A percentile compares a stretch with the other conserved stretches of the same genome.
phyloP scores from a whole-genome alignment of 1,139 yeast genomes.

The Entelexis sorbosivorans region DNA sequence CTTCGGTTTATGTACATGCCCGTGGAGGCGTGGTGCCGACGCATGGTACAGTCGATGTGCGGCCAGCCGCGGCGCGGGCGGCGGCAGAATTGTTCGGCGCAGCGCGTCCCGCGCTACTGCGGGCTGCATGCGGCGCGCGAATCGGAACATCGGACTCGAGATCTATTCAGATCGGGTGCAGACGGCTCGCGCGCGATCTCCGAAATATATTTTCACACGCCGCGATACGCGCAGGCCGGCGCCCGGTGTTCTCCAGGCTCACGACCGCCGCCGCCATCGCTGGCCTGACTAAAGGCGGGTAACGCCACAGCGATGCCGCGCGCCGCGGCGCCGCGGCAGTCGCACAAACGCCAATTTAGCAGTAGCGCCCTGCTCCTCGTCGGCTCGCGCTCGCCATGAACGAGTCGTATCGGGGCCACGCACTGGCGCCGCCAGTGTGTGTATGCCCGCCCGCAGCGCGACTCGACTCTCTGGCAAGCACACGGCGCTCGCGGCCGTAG shows the following conservation, averaged over 20 bases:
- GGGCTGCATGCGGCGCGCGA: neutral
- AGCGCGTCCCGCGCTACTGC: neutral
- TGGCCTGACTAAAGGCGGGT: too few species aligned
- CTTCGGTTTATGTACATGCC: conserved; percentile 78
- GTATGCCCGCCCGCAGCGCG: too few species aligned
- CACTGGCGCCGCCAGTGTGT: too few species aligned
- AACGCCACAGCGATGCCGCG: too few species aligned
- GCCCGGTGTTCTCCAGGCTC: neutral
- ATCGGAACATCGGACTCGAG: conserved; percentile 1
- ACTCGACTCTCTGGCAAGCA: too few species aligned
- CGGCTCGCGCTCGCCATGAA: too few species aligned
- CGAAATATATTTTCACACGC: conserved; percentile 5
- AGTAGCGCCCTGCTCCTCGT: too few species aligned
- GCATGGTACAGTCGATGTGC: conserved; percentile 18
- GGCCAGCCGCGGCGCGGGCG: neutral
- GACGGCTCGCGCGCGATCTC: neutral
- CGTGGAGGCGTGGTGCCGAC: conserved; percentile 40
- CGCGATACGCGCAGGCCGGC: neutral
- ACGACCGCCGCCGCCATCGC: too few species aligned
- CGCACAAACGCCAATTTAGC: too few species aligned
- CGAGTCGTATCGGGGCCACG: too few species aligned
- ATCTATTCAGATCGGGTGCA: neutral
- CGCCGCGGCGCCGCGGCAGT: too few species aligned
- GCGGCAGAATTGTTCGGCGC: neutral
- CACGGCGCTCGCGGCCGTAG: too few species aligned